A percentile compares a stretch with the other conserved stretches of the same genome.
These are phyloP conservation scores for Daldinia vernicosa DNA, from an alignment of 495 filamentous ascomycete species.

Conservation along the genomic window DNA sequence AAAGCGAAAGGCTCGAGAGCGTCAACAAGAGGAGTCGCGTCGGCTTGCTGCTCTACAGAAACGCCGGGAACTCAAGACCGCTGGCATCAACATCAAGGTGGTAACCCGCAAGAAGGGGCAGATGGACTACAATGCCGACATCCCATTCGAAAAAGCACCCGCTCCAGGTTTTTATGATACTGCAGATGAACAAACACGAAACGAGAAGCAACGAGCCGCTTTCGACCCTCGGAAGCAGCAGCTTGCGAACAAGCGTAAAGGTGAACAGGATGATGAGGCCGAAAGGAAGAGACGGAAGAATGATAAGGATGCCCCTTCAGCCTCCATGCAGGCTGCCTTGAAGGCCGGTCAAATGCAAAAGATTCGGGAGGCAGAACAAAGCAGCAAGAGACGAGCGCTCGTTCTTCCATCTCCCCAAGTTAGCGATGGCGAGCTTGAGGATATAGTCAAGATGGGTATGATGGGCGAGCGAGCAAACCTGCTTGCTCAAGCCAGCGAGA, in stretches of 20 bases:
- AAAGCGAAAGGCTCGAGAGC: slow-evolving; percentile 94
- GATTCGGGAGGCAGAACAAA: slow-evolving; percentile 94
- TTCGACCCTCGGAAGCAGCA: slow-evolving; percentile 97
- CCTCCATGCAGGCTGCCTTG: slow-evolving; percentile 83
- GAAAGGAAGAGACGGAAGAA: slow-evolving; percentile 86
- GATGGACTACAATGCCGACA: slow-evolving; percentile 99
- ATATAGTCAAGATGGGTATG: slow-evolving; percentile 99
- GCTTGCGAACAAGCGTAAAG: slow-evolving; percentile 93
- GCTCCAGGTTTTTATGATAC: slow-evolving; percentile 95
- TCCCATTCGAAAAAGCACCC: slow-evolving; percentile 93
- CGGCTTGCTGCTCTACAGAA: slow-evolving; percentile 91
- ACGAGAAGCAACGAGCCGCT: slow-evolving; percentile 85
- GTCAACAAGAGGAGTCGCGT: slow-evolving; percentile 93
- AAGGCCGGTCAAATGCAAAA: slow-evolving; percentile 96
- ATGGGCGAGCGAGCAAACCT: slow-evolving; percentile 86
- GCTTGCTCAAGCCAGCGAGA: slow-evolving; percentile 79
- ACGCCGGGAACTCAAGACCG: slow-evolving; percentile 93
- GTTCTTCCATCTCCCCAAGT: slow-evolving; percentile 89
- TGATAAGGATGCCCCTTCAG: slow-evolving; percentile 80
- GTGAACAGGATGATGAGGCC: slow-evolving; percentile 82
- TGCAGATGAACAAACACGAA: slow-evolving; percentile 75
- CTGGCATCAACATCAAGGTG: slow-evolving; percentile 98
- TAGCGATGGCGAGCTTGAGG: slow-evolving; percentile 89
- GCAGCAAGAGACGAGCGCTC: slow-evolving; percentile 85
- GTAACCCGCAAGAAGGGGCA: slow-evolving; percentile 90